phyloP scores from a whole-genome alignment of 192 early-diverging fungal genomes.

The Rhizophagus sp. region DNA sequence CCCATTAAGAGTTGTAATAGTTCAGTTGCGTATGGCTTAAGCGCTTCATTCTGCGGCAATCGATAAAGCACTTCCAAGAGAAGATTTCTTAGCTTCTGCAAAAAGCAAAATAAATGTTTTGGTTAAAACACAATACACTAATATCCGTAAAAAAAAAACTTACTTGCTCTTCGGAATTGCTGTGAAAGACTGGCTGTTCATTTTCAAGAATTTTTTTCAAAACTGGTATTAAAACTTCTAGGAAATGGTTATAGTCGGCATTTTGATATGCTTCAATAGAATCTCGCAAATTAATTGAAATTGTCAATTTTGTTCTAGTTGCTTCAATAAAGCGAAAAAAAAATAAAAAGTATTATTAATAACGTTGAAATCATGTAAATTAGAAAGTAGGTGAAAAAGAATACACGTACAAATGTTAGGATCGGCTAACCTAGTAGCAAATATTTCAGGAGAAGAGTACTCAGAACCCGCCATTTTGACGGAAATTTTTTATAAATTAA shows the following conservation, averaged over 20 bases:
- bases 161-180: constrained; percentile 75
- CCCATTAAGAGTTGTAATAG: constrained; percentile 75
- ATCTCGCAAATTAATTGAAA: constrained; percentile 85
- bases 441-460: neutral
- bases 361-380: neutral
- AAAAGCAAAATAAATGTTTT: neutral
- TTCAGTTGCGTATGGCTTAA: constrained; percentile 74
- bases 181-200: constrained; percentile 71
- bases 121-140: neutral
- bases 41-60: constrained; percentile 84
- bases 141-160: neutral
- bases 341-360: neutral
- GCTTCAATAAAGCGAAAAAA: constrained; percentile 37
- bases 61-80: constrained; percentile 92
- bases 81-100: constrained; percentile 83
- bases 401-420: neutral
- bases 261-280: constrained; percentile 90
- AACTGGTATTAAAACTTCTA: constrained; percentile 79
- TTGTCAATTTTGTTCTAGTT: constrained; percentile 70
- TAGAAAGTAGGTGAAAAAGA: neutral
- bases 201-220: constrained; percentile 76
- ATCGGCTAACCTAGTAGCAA: neutral
- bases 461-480: neutral
- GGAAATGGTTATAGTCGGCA: constrained; percentile 77
- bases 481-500: neutral